These are phyloP conservation scores for Pleurotus citrinopileatus DNA, from an alignment of 768 basidiomycete species.

Conservation along the genomic window DNA sequence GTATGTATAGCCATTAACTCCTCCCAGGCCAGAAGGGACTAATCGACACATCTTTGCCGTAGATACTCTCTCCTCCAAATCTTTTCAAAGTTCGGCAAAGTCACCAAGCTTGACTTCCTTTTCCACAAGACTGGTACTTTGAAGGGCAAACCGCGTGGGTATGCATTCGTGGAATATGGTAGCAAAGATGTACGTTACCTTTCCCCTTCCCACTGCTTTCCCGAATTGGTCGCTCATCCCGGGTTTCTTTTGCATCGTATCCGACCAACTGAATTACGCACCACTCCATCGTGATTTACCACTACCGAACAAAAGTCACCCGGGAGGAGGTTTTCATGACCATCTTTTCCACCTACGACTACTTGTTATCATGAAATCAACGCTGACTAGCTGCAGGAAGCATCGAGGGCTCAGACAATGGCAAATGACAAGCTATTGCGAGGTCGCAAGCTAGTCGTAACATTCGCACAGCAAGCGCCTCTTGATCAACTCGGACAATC, in stretches of 20 bases:
- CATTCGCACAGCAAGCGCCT: constrained; percentile 85
- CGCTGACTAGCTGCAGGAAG: constrained; percentile 58
- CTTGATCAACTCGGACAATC: constrained; percentile 29
- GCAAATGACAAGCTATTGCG: constrained; percentile 80
- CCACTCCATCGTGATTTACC: neutral
- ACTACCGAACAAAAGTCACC: too few species aligned
- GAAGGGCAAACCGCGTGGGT: constrained; percentile 93
- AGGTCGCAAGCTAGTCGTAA: constrained; percentile 88
- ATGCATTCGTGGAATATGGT: constrained; percentile 89
- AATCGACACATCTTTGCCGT: constrained; percentile 2
- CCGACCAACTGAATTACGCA: constrained; percentile 8
- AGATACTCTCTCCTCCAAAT: constrained; percentile 88
- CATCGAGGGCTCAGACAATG: constrained; percentile 67
- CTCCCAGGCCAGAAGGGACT: neutral
- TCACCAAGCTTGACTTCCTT: constrained; percentile 90
- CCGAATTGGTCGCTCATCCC: constrained; percentile 42
- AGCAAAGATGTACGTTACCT: constrained; percentile 68
- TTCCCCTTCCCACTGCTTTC: constrained; percentile 14
- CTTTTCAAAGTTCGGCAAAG: constrained; percentile 89
- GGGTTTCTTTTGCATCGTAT: constrained; percentile 31
- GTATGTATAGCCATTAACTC: constrained; percentile 35
- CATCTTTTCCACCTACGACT: neutral
- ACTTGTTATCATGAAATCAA: constrained; percentile 15
- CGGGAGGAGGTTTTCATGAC: constrained; percentile 12
- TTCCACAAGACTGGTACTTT: constrained; percentile 90